A percentile compares a stretch with the other conserved stretches of the same genome.
Conservation (phyloP, 108 stramenopile species). For the Nitzschia sp. region DNA sequence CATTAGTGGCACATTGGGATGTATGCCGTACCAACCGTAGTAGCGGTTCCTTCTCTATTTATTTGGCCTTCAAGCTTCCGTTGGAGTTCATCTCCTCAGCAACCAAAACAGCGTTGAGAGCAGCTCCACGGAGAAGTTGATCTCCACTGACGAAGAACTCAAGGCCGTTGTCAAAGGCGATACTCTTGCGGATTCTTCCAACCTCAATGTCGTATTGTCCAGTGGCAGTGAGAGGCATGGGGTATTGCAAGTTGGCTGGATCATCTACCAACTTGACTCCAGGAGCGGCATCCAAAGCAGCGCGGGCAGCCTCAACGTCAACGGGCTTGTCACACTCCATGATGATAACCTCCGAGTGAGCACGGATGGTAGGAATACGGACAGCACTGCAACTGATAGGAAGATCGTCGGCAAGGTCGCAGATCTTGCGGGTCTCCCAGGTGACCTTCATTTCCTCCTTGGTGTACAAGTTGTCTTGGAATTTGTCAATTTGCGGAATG, state of each 20-base stretch:
- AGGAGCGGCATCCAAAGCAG: conserved; percentile 68
- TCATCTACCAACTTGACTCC: conserved; percentile 85
- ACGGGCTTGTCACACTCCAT: conserved; percentile 88
- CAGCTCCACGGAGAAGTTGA: conserved; percentile 96
- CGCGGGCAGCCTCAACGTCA: conserved; percentile 69
- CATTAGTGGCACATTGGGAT: too few species aligned
- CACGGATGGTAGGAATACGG: conserved; percentile 95
- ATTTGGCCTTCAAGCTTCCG: conserved; percentile 36
- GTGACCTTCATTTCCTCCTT: conserved; percentile 99
- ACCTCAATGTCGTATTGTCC: conserved; percentile 95
- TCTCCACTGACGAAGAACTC: conserved; percentile 98
- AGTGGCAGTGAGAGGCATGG: conserved; percentile 96
- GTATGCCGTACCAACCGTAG: too few species aligned
- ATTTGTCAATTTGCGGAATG: conserved; percentile 98
- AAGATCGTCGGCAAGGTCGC: conserved; percentile 70
- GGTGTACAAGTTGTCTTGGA: conserved; percentile 97
- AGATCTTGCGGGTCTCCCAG: conserved; percentile 97
- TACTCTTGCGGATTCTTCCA: conserved; percentile 78
- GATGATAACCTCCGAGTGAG: conserved; percentile 95
- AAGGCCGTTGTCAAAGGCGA: conserved; percentile 89
- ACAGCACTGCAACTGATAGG: conserved; percentile 93
- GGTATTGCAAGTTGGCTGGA: conserved; percentile 69
- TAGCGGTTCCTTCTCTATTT: neutral
- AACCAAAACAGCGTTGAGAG: conserved; percentile 94
- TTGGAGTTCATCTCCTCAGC: conserved; percentile 90